phyloP scores from a whole-genome alignment of 2,329 filamentous ascomycete species.

The Magnaporthiopsis incrustans region DNA sequence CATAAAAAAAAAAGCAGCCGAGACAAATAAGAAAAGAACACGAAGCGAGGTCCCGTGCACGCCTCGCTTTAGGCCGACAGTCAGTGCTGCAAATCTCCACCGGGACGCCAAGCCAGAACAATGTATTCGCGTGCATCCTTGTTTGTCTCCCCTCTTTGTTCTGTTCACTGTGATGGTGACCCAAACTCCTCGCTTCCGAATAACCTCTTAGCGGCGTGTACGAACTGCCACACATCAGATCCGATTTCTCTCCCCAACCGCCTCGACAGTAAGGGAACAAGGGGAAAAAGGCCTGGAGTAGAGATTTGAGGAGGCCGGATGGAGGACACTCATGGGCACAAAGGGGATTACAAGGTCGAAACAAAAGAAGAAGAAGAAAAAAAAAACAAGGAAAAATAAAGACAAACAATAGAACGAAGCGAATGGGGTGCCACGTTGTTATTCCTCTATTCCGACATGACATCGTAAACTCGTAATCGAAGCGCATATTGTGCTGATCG shows the following conservation, averaged over 20 bases:
- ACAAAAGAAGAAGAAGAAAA: not conserved
- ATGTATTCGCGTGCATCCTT: not conserved
- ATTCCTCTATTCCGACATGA: slow-evolving; percentile 3
- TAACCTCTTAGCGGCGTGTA: not conserved
- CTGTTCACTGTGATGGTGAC: not conserved
- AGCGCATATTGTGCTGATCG: not conserved
- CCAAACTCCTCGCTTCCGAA: not conserved
- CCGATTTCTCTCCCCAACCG: not conserved
- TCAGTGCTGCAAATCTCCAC: not conserved
- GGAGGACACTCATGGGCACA: not conserved
- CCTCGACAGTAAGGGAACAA: not conserved
- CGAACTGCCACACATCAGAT: not conserved
- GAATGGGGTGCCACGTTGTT: not conserved
- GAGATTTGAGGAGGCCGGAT: not conserved
- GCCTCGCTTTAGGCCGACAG: not conserved
- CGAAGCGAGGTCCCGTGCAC: not conserved
- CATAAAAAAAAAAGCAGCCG: not conserved
- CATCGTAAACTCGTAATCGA: slow-evolving; percentile 7
- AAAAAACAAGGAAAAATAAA: slow-evolving; percentile 3
- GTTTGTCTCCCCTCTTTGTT: not conserved
- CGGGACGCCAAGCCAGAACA: not conserved
- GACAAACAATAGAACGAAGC: not conserved
- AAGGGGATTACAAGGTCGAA: not conserved
- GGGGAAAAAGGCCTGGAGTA: not conserved
- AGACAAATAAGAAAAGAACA: slow-evolving; percentile 1